phyloP scores from a whole-genome alignment of 768 basidiomycete genomes.

The Mycena epipterygia region DNA sequence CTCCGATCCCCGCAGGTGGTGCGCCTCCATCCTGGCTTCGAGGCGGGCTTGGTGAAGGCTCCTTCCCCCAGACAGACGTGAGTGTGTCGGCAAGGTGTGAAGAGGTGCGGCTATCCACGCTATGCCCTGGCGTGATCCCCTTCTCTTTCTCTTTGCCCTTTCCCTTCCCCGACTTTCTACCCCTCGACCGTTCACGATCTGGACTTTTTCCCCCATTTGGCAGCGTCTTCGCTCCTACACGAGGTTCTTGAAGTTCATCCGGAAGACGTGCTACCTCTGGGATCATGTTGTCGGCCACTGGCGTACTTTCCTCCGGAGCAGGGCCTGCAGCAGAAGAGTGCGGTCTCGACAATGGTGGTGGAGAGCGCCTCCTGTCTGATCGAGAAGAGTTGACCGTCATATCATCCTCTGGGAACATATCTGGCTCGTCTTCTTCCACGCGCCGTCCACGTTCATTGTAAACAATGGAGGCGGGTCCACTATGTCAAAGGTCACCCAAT shows the following conservation, averaged over 20 bases:
- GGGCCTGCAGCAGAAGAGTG: conserved; percentile 42
- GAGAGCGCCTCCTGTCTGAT: conserved; percentile 56
- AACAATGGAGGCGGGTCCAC: conserved; percentile 84
- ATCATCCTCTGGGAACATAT: conserved; percentile 77
- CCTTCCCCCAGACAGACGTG: conserved; percentile 63
- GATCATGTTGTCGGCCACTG: neutral
- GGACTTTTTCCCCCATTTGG: conserved; percentile 29
- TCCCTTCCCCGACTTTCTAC: conserved; percentile 34
- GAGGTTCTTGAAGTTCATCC: conserved; percentile 28
- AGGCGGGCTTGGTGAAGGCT: conserved; percentile 43
- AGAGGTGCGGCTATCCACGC: conserved; percentile 52
- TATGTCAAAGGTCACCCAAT: conserved; percentile 40
- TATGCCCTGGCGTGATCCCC: conserved; percentile 42
- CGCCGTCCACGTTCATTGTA: conserved; percentile 86
- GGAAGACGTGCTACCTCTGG: conserved; percentile 36
- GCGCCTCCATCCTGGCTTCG: conserved; percentile 32
- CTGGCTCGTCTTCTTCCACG: conserved; percentile 79
- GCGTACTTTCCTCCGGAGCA: conserved; percentile 7
- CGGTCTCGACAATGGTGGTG: conserved; percentile 65
- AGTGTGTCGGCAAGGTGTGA: conserved; percentile 58
- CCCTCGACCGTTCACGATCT: conserved; percentile 38
- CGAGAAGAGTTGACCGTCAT: conserved; percentile 55
- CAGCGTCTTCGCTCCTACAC: no score
- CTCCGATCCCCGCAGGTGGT: conserved; percentile 26
- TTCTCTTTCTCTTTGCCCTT: conserved; percentile 46